Evolutionary conservation across 2,329 filamentous ascomycete genomes (phyloP), one percentile per base, ranked within the genome.

Genomic region (Alternaria viburni): DNA sequence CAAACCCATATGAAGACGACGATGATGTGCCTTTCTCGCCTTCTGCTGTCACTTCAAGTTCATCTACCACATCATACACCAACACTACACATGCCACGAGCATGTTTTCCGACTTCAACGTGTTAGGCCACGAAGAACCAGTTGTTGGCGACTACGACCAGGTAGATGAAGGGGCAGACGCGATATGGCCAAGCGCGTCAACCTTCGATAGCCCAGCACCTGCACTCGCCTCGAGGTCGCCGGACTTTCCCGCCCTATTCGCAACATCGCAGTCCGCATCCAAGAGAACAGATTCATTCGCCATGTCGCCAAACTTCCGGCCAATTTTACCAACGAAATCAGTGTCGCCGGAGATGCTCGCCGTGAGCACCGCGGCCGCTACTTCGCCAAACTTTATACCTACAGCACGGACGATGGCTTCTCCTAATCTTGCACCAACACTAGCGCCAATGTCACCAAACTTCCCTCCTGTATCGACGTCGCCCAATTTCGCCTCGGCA

Each of bases 111-210:
- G 69, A 75, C 41, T 70, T 73, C 45, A 70, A 54, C 47, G 54
- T 69, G 15, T 46, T 76, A 19, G 70, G 72, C 46, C 69, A 69
- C 11, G 62, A 50, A 6, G 68, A 74, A 36, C 65, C 71, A 15
- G 69, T 74, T 5, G 57, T 75, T 12, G 71, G 66, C 4, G 72
- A 70, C 57, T 75, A 72, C 56, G 71, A 73, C n/a, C 66, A 69
- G 26, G 61, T 74, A 30, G 70, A 77, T 15, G 68, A 73, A 8
- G 73, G 64, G 4, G 61, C 66, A 12, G 56, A 73, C 21, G 50
- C 69, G 3, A 47, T 69, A 21, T 77, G 75, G 75, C 70, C 71
- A 9, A 66, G 55, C 25, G 55, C 54, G 3, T 60, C 54, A n/a
- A 56, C 57, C 3, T 30, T 26, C 54, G 46, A 55, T 13, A 57